phyloP scores from a whole-genome alignment of 2,329 filamentous ascomycete species.

The Shiraia bambusicola region DNA sequence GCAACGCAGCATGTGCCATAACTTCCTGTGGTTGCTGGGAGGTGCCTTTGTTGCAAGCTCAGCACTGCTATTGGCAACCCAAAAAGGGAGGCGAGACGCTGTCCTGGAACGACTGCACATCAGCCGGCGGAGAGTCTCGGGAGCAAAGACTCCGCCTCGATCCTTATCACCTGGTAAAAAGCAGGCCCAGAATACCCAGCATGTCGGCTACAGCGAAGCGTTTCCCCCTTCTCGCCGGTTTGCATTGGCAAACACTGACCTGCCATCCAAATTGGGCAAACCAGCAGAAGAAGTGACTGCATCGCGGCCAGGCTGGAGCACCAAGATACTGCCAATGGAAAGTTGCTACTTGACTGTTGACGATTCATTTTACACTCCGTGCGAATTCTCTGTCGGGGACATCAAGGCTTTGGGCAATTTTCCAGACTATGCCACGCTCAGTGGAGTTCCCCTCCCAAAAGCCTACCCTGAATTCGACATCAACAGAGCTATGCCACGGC shows the following conservation, averaged over 20 bases:
- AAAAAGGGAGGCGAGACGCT: constrained; percentile 43
- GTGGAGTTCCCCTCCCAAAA: constrained; percentile 70
- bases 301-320: constrained; percentile 24
- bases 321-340: constrained; percentile 27
- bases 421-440: constrained; percentile 74
- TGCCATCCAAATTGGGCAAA: constrained; percentile 29
- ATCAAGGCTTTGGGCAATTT: constrained; percentile 72
- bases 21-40: constrained; percentile 30
- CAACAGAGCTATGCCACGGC: constrained; percentile 66
- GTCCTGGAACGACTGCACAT: constrained; percentile 45
- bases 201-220: constrained; percentile 45
- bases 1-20: constrained; percentile 18
- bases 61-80: constrained; percentile 26
- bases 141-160: constrained; percentile 54
- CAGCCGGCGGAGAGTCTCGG: constrained; percentile 48
- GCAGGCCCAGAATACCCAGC: constrained; percentile 28
- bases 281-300: constrained; percentile 24
- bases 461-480: constrained; percentile 68
- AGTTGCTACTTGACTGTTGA: constrained; percentile 30
- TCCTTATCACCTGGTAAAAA: constrained; percentile 55
- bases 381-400: constrained; percentile 70
- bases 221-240: constrained; percentile 58
- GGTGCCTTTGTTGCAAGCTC: constrained; percentile 34
- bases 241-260: constrained; percentile 41
- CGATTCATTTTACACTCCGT: constrained; percentile 57